Evolutionary conservation across 2,329 filamentous ascomycete species (phyloP).

Genomic region (Colletotrichum nymphaeae): DNA sequence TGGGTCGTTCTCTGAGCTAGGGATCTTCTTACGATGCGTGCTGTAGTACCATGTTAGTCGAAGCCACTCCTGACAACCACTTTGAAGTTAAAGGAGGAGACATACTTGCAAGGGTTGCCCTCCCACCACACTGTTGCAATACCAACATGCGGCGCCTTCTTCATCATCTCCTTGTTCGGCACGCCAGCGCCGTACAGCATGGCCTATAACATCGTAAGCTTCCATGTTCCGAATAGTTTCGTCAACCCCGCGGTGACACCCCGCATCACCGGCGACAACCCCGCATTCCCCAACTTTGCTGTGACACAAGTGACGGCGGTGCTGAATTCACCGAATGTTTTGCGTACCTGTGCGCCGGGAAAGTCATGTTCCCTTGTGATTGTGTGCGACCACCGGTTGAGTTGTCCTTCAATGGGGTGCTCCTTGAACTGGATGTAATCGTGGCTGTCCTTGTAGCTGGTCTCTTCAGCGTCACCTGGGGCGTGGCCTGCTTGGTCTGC

Average conservation of each 20-base stretch:
- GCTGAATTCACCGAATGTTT: not conserved
- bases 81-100: not conserved
- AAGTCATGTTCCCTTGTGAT: conserved; percentile 90
- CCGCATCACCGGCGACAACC: conserved; percentile 10
- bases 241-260: conserved; percentile 26
- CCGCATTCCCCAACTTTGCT: conserved; percentile 30
- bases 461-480: conserved; percentile 15
- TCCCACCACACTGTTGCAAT: conserved; percentile 97
- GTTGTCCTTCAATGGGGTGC: conserved; percentile 62
- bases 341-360: conserved; percentile 83
- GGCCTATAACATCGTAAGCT: conserved; percentile 63
- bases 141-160: conserved; percentile 89
- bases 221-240: not conserved
- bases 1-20: not conserved
- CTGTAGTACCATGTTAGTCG: conserved; percentile 39
- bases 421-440: conserved; percentile 66
- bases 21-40: conserved; percentile 52
- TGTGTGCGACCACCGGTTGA: conserved; percentile 89
- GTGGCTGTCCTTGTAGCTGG: conserved; percentile 55
- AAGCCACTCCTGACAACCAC: not conserved
- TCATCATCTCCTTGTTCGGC: conserved; percentile 85
- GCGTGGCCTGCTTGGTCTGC: conserved; percentile 16
- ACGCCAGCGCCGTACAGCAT: conserved; percentile 97
- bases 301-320: not conserved
- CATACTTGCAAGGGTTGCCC: conserved; percentile 93